Percentiles rank a stretch among this genome's conserved stretches.
These are phyloP conservation scores for Malus hybrid DNA, from an alignment of 331 rosid genomes.

Conservation along the genomic window DNA sequence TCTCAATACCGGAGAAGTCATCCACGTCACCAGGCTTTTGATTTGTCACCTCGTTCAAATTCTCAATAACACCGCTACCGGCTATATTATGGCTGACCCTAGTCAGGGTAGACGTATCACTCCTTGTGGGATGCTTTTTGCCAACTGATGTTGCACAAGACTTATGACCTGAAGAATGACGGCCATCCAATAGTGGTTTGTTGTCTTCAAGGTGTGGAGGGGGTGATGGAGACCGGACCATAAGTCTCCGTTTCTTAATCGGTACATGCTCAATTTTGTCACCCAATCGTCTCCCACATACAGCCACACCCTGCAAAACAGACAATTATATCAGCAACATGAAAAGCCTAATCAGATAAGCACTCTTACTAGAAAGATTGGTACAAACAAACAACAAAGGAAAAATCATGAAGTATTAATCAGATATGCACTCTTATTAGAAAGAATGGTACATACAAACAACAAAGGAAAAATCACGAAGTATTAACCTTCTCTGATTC, in stretches of 20 bases:
- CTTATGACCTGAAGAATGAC: neutral
- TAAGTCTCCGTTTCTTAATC: conserved; percentile 28
- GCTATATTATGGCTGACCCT: neutral
- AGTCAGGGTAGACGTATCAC: neutral
- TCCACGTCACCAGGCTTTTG: conserved; percentile 2
- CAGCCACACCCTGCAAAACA: conserved; percentile 26
- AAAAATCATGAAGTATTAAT: neutral
- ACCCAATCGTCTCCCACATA: conserved; percentile 26
- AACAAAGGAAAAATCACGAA: neutral
- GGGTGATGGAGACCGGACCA: conserved; percentile 26
- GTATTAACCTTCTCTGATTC: conserved; percentile 29
- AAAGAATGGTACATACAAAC: neutral
- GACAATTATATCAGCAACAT: neutral
- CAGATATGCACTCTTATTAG: neutral
- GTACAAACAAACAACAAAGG: neutral
- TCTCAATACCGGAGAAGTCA: conserved; percentile 36
- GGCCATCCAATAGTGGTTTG: neutral
- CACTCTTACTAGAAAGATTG: neutral
- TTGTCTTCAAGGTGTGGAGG: neutral
- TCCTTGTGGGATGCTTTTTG: conserved; percentile 7
- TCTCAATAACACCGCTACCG: neutral
- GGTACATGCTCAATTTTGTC: conserved; percentile 34
- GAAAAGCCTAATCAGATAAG: neutral
- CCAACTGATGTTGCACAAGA: conserved; percentile 1
- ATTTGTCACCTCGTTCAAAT: neutral